These are phyloP conservation scores for Larix sibirica DNA, from an alignment of 83 land plant species.

Conservation along the genomic window DNA sequence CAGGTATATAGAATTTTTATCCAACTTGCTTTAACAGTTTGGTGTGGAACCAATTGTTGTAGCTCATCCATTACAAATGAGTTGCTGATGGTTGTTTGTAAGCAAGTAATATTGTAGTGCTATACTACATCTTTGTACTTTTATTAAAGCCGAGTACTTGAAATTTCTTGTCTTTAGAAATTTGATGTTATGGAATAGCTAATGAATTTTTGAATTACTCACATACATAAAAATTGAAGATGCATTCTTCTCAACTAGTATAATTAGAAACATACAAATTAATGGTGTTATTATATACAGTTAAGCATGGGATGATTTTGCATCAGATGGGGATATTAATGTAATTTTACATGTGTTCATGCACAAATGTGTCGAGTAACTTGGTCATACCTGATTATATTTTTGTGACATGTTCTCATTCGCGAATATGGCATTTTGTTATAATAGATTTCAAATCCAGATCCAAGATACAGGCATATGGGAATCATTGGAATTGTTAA, in stretches of 20 bases:
- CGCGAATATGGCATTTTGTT: not conserved
- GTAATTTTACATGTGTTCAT: too few relatives aligned
- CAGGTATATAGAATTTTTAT: constrained; percentile 88
- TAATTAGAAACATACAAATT: too few relatives aligned
- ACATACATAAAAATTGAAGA: too few relatives aligned
- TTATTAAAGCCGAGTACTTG: not conserved
- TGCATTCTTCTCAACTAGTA: too few relatives aligned
- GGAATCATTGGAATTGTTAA: constrained; percentile 83
- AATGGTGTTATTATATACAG: too few relatives aligned
- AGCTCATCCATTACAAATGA: constrained; percentile 82
- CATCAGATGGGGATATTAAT: too few relatives aligned
- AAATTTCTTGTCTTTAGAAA: not conserved
- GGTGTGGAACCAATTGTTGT: too few relatives aligned
- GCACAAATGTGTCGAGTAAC: too few relatives aligned
- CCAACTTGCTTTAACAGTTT: constrained; percentile 57
- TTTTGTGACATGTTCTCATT: too few relatives aligned
- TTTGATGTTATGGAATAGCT: not conserved
- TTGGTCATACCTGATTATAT: not conserved
- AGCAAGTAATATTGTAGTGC: constrained; percentile 58
- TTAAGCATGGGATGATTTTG: too few relatives aligned
- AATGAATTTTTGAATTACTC: not conserved
- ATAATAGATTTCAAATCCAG: constrained; percentile 54
- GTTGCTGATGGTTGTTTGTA: constrained; percentile 78
- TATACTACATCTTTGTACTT: not conserved
- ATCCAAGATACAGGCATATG: constrained; percentile 81